Percentiles rank a stretch among this genome's conserved stretches.
These are phyloP conservation scores for Hypoxylon sp. DNA, from an alignment of 2,329 filamentous ascomycete species.

Conservation along the genomic window DNA sequence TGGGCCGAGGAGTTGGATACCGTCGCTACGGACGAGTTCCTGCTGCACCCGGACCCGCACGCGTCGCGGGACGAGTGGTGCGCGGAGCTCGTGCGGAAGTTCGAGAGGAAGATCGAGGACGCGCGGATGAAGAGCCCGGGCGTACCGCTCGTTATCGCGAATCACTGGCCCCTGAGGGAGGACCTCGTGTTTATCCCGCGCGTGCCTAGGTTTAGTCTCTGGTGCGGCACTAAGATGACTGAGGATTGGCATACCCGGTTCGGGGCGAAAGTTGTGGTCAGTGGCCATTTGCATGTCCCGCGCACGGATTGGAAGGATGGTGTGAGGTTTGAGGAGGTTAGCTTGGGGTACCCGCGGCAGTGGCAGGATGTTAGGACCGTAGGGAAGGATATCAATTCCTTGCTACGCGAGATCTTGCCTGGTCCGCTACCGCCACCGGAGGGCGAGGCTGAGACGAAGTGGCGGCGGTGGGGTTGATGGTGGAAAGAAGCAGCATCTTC, in stretches of 20 bases:
- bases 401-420: slow-evolving; percentile 57
- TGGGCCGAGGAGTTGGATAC: slow-evolving; percentile 58
- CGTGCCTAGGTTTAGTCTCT: slow-evolving; percentile 57
- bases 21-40: slow-evolving; percentile 57
- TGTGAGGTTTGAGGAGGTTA: slow-evolving; percentile 58
- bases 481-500: background rate
- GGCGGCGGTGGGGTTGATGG: slow-evolving; percentile 50
- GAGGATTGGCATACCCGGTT: slow-evolving; percentile 57
- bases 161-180: slow-evolving; percentile 59
- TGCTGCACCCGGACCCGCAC: slow-evolving; percentile 57
- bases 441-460: slow-evolving; percentile 45
- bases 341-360: slow-evolving; percentile 57
- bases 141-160: slow-evolving; percentile 54
- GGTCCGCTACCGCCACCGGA: slow-evolving; percentile 46
- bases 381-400: slow-evolving; percentile 54
- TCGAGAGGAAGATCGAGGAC: slow-evolving; percentile 52
- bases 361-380: slow-evolving; percentile 54
- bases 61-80: slow-evolving; percentile 57
- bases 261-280: slow-evolving; percentile 56
- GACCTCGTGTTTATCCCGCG: slow-evolving; percentile 56
- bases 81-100: slow-evolving; percentile 48
- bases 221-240: slow-evolving; percentile 58
- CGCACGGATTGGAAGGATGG: slow-evolving; percentile 58
- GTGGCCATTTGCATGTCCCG: slow-evolving; percentile 58
- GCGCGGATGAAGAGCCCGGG: slow-evolving; percentile 39